These are phyloP conservation scores for Wickerhamiella siamensis DNA, from an alignment of 805 yeast genomes.

Conservation along the genomic window DNA sequence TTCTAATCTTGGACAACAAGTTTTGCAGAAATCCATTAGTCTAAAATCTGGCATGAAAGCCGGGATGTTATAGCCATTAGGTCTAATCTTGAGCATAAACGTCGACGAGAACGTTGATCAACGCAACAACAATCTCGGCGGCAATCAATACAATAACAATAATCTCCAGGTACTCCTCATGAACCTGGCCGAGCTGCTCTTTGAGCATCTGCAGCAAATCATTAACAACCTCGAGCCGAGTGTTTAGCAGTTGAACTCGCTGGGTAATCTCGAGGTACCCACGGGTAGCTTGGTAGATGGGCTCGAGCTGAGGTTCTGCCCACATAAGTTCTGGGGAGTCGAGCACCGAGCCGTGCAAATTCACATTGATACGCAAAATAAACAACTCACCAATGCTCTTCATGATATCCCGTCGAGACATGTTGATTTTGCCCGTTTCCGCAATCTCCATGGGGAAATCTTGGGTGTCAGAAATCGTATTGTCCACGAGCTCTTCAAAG, in stretches of 20 bases:
- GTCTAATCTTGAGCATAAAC: constrained; percentile 11
- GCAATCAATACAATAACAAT: constrained; percentile 84
- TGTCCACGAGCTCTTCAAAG: constrained; percentile 91
- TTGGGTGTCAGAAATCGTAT: constrained; percentile 93
- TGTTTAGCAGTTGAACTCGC: constrained; percentile 77
- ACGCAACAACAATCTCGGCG: constrained; percentile 79
- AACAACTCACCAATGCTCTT: constrained; percentile 92
- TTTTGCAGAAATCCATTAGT: too few species aligned
- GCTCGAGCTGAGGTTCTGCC: constrained; percentile 97
- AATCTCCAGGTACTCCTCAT: constrained; percentile 76
- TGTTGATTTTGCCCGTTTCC: constrained; percentile 81
- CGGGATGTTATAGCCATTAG: too few species aligned
- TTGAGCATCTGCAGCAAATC: constrained; percentile 91
- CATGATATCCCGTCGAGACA: constrained; percentile 92
- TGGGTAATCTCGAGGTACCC: constrained; percentile 93
- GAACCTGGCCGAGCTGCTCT: constrained; percentile 91
- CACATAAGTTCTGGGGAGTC: constrained; percentile 98
- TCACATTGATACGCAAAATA: constrained; percentile 42
- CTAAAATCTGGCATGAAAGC: too few species aligned
- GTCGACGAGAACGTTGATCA: constrained; percentile 49
- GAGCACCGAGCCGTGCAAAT: constrained; percentile 43
- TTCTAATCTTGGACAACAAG: too few species aligned
- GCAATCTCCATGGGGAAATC: constrained; percentile 96
- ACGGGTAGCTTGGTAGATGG: constrained; percentile 92
- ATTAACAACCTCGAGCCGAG: constrained; percentile 82